Conservation (phyloP, 2,329 filamentous ascomycete species). For the Nothomitra cinnamomea region DNA sequence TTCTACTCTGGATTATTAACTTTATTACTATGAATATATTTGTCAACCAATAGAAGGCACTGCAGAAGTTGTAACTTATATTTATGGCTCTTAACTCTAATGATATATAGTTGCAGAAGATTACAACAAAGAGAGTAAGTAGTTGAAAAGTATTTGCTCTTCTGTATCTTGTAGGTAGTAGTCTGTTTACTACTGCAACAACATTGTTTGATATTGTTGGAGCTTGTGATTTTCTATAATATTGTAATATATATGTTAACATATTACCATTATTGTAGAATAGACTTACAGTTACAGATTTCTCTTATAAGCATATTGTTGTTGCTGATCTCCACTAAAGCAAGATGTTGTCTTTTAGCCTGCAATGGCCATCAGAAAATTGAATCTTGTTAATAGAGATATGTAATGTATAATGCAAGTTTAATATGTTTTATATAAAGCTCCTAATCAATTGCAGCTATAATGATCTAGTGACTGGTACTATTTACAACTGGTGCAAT, state of each 20-base stretch:
- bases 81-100: not conserved
- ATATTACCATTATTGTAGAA: not conserved
- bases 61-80: not conserved
- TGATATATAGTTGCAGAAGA: not conserved
- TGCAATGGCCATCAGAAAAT: not conserved
- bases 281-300: too few species aligned
- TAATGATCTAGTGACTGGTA: not conserved
- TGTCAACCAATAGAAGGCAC: not conserved
- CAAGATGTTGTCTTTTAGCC: not conserved
- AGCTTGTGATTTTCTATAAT: too few species aligned
- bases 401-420: not conserved
- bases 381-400: not conserved
- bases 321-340: not conserved
- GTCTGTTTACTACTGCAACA: too few species aligned
- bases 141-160: not conserved
- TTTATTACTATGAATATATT: not conserved
- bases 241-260: too few species aligned
- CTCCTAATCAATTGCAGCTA: not conserved
- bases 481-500: not conserved
- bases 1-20: not conserved
- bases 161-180: too few species aligned
- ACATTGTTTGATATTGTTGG: too few species aligned
- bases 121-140: not conserved
- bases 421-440: not conserved
- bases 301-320: not conserved